These are phyloP conservation scores for Rhodotorula kratochvilovae DNA, from an alignment of 768 basidiomycete species.

Conservation along the genomic window DNA sequence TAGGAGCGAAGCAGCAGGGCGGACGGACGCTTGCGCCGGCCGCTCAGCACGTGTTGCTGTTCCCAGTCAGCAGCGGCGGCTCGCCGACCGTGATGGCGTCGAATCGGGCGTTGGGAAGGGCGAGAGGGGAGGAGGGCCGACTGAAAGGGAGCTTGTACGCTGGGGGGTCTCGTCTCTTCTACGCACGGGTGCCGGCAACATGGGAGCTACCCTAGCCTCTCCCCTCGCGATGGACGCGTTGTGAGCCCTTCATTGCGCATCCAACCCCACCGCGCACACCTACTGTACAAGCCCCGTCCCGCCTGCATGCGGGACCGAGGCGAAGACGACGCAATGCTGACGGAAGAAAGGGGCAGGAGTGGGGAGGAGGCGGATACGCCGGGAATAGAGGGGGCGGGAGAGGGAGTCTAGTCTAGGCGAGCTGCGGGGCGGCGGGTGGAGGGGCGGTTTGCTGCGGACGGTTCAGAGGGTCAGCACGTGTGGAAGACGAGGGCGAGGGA, in stretches of 20 bases:
- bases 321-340: slow-evolving; percentile 2
- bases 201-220: too few relatives aligned
- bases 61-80: too few relatives aligned
- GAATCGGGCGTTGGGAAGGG: too few relatives aligned
- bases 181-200: too few relatives aligned
- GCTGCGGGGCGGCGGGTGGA: slow-evolving; percentile 25
- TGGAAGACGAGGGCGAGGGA: not conserved
- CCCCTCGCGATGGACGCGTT: too few relatives aligned
- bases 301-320: not conserved
- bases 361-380: not conserved
- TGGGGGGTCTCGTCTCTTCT: too few relatives aligned
- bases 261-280: not conserved
- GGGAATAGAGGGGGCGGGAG: not conserved
- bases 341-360: not conserved
- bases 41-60: too few relatives aligned
- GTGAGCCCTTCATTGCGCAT: not conserved
- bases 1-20: too few relatives aligned
- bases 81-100: too few relatives aligned
- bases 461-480: not conserved
- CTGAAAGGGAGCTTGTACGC: too few relatives aligned
- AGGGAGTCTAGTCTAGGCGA: slow-evolving; percentile 9
- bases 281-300: not conserved
- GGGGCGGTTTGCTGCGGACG: slow-evolving; percentile 13
- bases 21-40: too few relatives aligned
- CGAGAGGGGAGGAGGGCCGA: too few relatives aligned